Conservation (phyloP, 192 early-diverging fungal genomes). For the Coemansia sp. region DNA sequence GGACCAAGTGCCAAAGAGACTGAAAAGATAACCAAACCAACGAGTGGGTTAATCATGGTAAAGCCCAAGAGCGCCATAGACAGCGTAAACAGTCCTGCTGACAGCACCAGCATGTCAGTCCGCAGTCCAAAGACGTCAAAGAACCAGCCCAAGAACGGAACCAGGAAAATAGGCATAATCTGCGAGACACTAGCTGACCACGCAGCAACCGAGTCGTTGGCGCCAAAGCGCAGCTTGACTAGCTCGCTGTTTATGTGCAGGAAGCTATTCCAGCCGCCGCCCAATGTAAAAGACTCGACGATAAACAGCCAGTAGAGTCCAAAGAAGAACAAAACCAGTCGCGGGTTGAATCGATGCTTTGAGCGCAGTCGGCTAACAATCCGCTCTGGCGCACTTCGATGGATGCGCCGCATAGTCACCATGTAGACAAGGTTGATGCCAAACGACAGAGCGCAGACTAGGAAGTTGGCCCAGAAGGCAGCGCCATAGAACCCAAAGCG, state of each 20-base stretch:
- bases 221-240: constrained; percentile 66
- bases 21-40: constrained; percentile 59
- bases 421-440: constrained; percentile 68
- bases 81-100: constrained; percentile 31
- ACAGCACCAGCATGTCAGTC: constrained; percentile 46
- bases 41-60: constrained; percentile 54
- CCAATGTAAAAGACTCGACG: constrained; percentile 58
- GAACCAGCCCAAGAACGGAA: constrained; percentile 69
- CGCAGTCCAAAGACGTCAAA: constrained; percentile 67
- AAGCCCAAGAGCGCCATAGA: constrained; percentile 57
- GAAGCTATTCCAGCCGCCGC: constrained; percentile 65
- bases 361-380: constrained; percentile 21
- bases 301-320: constrained; percentile 63
- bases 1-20: constrained; percentile 63
- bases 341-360: constrained; percentile 59
- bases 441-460: constrained; percentile 67
- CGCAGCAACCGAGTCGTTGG: constrained; percentile 60
- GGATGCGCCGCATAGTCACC: constrained; percentile 51
- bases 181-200: constrained; percentile 67
- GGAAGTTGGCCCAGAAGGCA: constrained; percentile 60
- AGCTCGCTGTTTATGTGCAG: constrained; percentile 71
- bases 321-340: constrained; percentile 58
- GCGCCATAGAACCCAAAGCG: constrained; percentile 43
- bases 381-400: constrained; percentile 18
- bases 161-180: constrained; percentile 65